Percentiles rank a stretch among this genome's conserved stretches.
Conservation (phyloP, 345 rosid genomes). For the Brassica carinata region DNA sequence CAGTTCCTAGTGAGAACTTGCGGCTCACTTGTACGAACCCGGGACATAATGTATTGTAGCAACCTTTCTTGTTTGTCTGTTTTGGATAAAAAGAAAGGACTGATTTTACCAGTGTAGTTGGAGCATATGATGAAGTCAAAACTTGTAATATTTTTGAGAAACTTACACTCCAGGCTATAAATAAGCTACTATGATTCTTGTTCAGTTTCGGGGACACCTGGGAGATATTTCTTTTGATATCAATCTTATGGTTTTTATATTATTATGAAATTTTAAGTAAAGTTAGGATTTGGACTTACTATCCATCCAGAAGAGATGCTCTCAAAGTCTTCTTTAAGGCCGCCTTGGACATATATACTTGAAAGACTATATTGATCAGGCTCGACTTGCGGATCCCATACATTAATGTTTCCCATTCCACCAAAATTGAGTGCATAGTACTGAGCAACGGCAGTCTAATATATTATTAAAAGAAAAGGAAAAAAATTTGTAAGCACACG, state of each 20-base stretch:
- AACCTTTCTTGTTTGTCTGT: slow-evolving; percentile 12
- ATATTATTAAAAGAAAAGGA: neutral
- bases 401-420: slow-evolving; percentile 15
- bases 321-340: neutral
- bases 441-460: slow-evolving; percentile 11
- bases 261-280: neutral
- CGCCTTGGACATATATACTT: slow-evolving; percentile 13
- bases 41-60: slow-evolving; percentile 26
- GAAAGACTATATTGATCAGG: slow-evolving; percentile 22
- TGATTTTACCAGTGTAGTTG: neutral
- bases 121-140: neutral
- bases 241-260: neutral
- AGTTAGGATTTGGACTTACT: slow-evolving; percentile 7
- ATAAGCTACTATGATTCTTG: slow-evolving; percentile 23
- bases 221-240: neutral
- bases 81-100: neutral
- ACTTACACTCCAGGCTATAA: slow-evolving; percentile 25
- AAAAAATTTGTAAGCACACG: neutral
- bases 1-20: slow-evolving; percentile 9
- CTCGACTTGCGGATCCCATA: slow-evolving; percentile 24
- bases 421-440: slow-evolving; percentile 1
- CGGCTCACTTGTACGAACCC: slow-evolving; percentile 29
- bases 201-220: slow-evolving; percentile 21
- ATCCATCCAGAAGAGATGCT: slow-evolving; percentile 33
- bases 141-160: neutral